A percentile compares a stretch with the other conserved stretches of the same genome.
Conservation (phyloP, 768 basidiomycete species). For the Leccinellum albellum region DNA sequence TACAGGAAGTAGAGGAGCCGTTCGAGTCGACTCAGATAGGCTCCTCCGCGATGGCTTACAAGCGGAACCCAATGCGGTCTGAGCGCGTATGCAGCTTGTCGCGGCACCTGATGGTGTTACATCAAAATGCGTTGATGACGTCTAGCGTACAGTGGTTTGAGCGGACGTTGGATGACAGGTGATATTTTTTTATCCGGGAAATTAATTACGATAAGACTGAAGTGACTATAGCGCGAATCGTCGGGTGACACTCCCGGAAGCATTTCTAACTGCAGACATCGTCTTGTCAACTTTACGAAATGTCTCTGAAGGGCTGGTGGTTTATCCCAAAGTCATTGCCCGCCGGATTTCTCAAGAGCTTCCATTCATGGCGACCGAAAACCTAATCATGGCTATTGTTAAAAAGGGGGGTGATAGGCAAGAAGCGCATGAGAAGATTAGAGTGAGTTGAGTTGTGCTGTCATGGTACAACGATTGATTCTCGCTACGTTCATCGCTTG, state of each 20-base stretch:
- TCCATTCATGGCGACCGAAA: conserved; percentile 99
- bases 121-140: conserved; percentile 96
- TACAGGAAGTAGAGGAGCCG: conserved; percentile 93
- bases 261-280: conserved; percentile 95
- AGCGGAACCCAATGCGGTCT: conserved; percentile 98
- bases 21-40: conserved; percentile 99
- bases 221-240: conserved; percentile 75
- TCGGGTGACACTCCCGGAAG: conserved; percentile 92
- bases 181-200: conserved; percentile 6
- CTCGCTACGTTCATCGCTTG: conserved; percentile 6
- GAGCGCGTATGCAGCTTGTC: conserved; percentile 96
- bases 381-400: conserved; percentile 98
- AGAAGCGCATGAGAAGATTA: conserved; percentile 93
- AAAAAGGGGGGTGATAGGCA: conserved; percentile 94
- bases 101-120: conserved; percentile 93
- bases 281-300: conserved; percentile 94
- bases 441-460: conserved; percentile 44
- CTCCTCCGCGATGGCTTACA: conserved; percentile 97
- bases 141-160: conserved; percentile 97
- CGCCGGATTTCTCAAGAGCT: conserved; percentile 91
- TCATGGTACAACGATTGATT: conserved; percentile 9
- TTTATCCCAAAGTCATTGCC: conserved; percentile 94
- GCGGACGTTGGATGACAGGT: conserved; percentile 95
- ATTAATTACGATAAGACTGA: conserved; percentile 4
- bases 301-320: conserved; percentile 97